Evolutionary conservation across 1,139 yeast species (phyloP), one percentile per base, ranked within the genome.

Genomic region (Kodamaea plutei): DNA sequence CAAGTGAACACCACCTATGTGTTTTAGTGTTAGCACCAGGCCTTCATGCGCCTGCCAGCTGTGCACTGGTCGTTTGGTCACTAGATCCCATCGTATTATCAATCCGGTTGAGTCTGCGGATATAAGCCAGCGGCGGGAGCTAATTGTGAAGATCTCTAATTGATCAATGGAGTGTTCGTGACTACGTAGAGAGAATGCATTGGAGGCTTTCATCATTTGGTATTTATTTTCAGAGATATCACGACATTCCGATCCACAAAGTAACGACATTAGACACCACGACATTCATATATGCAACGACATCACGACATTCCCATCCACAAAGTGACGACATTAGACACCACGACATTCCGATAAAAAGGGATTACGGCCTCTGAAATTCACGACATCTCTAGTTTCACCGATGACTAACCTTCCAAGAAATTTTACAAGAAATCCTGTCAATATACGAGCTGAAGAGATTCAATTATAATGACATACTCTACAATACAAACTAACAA

Each of bases 31-130:
- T 15, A 75, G 41, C 3, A 77, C 52, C n/a, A 54, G 52, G 8
- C 60, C 59, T n/a, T 50, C 53, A 44, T 77, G 84, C 3, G 69
- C 82, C 37, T 60, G 54, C 73, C 79, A 73, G 5, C 58, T 55
- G 2, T 57, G 58, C 1, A 59, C 22, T 1, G 77, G 72, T 29
- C 80, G 45, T 33, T 66, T 55, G 0, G 62, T 59, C 2, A 47
- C 30, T 3, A 76, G 31, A 40, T 73, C 67, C 84, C 83, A 77
- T 54, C 75, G 54, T 2, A 68, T 59, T 1, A 74, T 43, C 50
- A 61, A 53, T 0, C 84, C 84, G 1, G 57, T 45, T 15, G 65
- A 64, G 47, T 75, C 81, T 2, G 59, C 64, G 2, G 71, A 55
- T 1, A 64, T 36, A 3, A 67, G 34, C 10, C 31, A 31, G n/a